Evolutionary conservation across 257 asterid genomes (phyloP).

Genomic region (Cynanchum wilfordii): DNA sequence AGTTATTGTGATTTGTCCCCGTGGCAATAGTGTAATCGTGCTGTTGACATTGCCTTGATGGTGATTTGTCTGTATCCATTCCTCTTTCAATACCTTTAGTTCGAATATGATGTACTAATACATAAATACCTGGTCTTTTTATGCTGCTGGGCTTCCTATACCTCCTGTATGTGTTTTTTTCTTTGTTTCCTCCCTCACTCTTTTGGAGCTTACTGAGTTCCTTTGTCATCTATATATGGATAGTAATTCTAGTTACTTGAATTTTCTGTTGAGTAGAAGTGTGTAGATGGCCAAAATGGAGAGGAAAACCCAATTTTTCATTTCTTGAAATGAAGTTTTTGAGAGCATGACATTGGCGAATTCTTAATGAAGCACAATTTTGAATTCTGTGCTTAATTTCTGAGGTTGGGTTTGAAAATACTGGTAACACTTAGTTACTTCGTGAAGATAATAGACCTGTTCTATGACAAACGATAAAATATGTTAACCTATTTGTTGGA

Average conservation of each 20-base stretch:
- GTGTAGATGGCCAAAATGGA: neutral
- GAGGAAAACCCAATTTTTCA: neutral
- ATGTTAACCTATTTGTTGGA: neutral
- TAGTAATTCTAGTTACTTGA: neutral
- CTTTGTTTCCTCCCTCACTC: slow-evolving; percentile 3
- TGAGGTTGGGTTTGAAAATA: neutral
- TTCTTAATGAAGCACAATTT: neutral
- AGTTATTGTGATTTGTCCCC: slow-evolving; percentile 8
- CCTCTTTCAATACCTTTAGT: neutral
- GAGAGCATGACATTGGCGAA: neutral
- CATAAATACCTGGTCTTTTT: neutral
- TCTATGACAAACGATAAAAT: neutral
- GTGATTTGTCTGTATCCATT: neutral
- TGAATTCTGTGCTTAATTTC: neutral
- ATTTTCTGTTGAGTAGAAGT: neutral
- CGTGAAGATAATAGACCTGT: neutral
- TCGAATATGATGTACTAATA: neutral
- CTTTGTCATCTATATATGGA: neutral
- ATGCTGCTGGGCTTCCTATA: neutral
- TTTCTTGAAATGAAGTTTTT: neutral
- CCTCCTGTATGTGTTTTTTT: neutral
- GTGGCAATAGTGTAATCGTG: slow-evolving; percentile 20
- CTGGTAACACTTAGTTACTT: neutral
- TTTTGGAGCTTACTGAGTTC: neutral
- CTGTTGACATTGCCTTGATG: slow-evolving; percentile 21